Evolutionary conservation across 352 stramenopile species (phyloP), one percentile per base, ranked within the genome.

Genomic region (Plasmopara viticola): DNA sequence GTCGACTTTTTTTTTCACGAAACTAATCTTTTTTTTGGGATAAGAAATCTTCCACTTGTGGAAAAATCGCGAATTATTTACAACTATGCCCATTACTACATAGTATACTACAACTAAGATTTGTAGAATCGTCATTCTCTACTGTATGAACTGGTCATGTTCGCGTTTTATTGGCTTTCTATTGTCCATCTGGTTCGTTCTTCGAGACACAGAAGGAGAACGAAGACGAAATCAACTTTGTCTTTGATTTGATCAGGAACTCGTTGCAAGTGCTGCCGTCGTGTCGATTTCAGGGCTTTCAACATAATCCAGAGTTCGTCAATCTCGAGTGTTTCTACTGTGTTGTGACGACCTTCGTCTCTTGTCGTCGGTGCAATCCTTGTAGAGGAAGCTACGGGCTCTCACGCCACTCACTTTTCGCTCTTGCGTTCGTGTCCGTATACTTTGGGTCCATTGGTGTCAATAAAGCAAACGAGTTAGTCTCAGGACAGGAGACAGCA

Each of bases 401-500:
- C 10, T 35, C 31, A 35, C 2, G 31, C 31, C 31, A 35, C 31
- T 35, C 6, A 35, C 31, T 35, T 12, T 5, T 9, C 9, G n/a
- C n/a, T n/a, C n/a, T n/a, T n/a, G n/a, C 20, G 13, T 9, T 9
- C 33, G 13, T 14, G 33, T 38, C 33, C 4, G 9, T 38, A 14
- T 38, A 35, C 31, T 35, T 35, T 35, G 31, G 0, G 31, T 12
- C 31, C 7, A 35, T 35, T 35, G 7, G 31, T 8, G 31, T 35
- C 31, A 35, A 1, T 35, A 12, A 12, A 35, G 31, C 31, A 8
- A 35, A 35, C 2, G 10, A 8, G 6, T 35, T 5, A 12, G 6
- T 12, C 10, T 35, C 31, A 35, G 33, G 13, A 14, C 31, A 12
- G 10, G 6, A 35, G 31, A n/a, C 31, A 59, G 15, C 40, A 64